Base-by-base conservation (phyloP, 257 asterid species). In the Scutellaria baicalensis region DNA sequence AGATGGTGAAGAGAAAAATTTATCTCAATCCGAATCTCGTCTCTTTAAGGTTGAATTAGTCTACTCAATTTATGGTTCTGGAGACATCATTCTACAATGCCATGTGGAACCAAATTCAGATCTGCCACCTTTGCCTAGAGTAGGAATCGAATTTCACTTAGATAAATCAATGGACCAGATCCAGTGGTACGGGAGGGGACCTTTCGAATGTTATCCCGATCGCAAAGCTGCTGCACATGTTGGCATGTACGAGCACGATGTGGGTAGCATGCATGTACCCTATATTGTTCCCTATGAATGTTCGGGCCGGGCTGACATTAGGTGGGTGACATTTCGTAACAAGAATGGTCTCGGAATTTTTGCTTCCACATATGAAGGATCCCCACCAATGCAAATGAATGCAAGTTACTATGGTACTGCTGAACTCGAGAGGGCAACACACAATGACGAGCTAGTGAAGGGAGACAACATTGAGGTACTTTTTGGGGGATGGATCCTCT, bases 191-290 rank as follows among this genome's bases (percentile, higher is more conserved):
- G 99, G 97, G 36, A 80, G 90, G 52, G 99, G 99, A 9, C 96
- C 96, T 18, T 93, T 91, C 40, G 99, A 93, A 75, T 93, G 97
- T 73, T 93, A 93, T 68, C 97, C 99, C n/a, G 99, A 93, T 70
- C 90, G 99, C 5, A 89, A 89, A 84, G 84, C 89, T 68, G 94
- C 96, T 59, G 97, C 99, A 31, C 96, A 87, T 61, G 85, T 93
- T 47, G 89, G 96, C 58, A 64, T 80, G 35, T 88, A 91, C 21
- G 87, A 84, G 83, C 80, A 79, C 72, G 83, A 84, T 12, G 96
- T 91, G 60, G 79, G 77, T 5, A 84, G 86, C 83, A 66, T 93
- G 96, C 96, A 93, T 42, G 97, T 91, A 76, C 99, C 97, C 1
- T 94, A 91, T 71, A 89, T 88, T 64, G 82, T 89, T 61, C 97